A percentile compares a stretch with the other conserved stretches of the same genome.
Conservation (phyloP, 306 rosid species). For the Bauhinia variegata region DNA sequence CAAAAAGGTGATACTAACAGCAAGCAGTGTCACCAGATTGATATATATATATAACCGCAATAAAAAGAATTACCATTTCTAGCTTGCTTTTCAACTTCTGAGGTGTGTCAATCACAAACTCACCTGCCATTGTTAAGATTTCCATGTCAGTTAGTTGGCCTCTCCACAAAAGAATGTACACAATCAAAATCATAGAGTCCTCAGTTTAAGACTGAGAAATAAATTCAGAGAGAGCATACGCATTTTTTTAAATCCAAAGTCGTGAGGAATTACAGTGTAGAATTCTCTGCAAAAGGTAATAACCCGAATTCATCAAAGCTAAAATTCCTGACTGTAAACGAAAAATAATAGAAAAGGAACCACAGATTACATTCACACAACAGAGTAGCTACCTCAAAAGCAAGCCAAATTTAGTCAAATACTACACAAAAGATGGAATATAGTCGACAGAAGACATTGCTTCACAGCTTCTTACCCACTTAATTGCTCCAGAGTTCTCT, state of each 20-base stretch:
- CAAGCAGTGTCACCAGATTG: slow-evolving; percentile 28
- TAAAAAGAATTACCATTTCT: slow-evolving; percentile 77
- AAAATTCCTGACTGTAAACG: slow-evolving; percentile 13
- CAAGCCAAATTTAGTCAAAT: slow-evolving; percentile 8
- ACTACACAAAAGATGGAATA: slow-evolving; percentile 19
- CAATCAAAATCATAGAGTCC: slow-evolving; percentile 12
- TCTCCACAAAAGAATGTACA: slow-evolving; percentile 27
- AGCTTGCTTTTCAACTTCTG: slow-evolving; percentile 84
- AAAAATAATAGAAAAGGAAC: too few species aligned
- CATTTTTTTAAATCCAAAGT: slow-evolving; percentile 91
- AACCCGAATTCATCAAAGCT: slow-evolving; percentile 33
- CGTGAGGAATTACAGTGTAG: slow-evolving; percentile 96
- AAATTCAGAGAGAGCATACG: slow-evolving; percentile 51
- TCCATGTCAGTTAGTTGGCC: slow-evolving; percentile 23
- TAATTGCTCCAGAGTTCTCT: slow-evolving; percentile 66
- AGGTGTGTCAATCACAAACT: slow-evolving; percentile 87
- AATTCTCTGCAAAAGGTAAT: slow-evolving; percentile 75
- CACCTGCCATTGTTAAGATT: slow-evolving; percentile 59
- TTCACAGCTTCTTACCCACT: slow-evolving; percentile 69
- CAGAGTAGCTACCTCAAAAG: slow-evolving; percentile 2
- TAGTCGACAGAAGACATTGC: not conserved
- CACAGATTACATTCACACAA: not conserved
- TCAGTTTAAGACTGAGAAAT: not conserved
- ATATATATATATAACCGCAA: slow-evolving; percentile 25
- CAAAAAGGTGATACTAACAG: slow-evolving; percentile 8